Percentiles rank a stretch among this genome's conserved stretches.
Evolutionary conservation across 768 basidiomycete species (phyloP).

Genomic region (Tricholoma saponaceum): DNA sequence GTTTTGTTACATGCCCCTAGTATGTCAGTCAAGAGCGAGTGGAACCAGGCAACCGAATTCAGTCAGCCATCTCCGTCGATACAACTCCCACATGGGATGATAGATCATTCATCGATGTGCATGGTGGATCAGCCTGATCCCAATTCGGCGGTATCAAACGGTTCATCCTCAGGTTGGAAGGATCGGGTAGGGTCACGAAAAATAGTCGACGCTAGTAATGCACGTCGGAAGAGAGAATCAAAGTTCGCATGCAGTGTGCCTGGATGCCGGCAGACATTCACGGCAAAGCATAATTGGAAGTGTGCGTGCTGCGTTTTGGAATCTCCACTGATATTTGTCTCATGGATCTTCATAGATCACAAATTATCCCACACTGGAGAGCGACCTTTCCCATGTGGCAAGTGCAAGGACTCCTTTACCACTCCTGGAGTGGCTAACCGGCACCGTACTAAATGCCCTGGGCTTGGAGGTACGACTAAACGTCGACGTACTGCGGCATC

Average conservation of each 20-base stretch:
- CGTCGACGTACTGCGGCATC: not conserved
- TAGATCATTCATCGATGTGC: not conserved
- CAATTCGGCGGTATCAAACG: not conserved
- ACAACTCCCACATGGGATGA: not conserved
- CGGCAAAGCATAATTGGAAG: not conserved
- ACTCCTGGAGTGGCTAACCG: not conserved
- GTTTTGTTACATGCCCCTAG: not conserved
- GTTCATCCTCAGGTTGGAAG: not conserved
- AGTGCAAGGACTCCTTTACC: not conserved
- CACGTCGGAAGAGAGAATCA: not conserved
- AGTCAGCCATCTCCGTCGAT: not conserved
- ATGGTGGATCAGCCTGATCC: not conserved
- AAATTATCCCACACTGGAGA: not conserved
- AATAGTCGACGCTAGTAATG: not conserved
- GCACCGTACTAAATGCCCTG: not conserved
- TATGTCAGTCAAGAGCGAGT: not conserved
- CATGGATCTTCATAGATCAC: not conserved
- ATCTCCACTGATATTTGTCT: no score
- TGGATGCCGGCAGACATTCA: not conserved
- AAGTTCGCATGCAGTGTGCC: not conserved
- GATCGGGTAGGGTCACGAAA: not conserved
- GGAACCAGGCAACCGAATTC: not conserved
- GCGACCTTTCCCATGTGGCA: not conserved
- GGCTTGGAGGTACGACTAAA: not conserved
- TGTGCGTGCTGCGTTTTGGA: not conserved